Evolutionary conservation across 352 stramenopile genomes (phyloP).

Genomic region (Vaucheria bursata): DNA sequence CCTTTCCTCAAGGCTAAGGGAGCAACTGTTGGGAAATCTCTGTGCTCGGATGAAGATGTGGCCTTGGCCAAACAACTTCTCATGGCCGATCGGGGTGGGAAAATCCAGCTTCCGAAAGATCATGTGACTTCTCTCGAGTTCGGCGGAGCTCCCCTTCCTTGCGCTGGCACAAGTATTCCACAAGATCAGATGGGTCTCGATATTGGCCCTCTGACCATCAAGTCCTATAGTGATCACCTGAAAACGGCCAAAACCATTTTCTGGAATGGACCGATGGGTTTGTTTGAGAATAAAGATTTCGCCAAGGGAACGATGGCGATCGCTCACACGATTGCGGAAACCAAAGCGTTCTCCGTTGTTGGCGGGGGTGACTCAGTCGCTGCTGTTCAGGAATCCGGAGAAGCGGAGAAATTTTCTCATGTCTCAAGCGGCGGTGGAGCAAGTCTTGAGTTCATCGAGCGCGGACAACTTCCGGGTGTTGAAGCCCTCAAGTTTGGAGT

Average conservation of each 20-base stretch:
- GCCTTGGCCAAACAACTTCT: conserved; percentile 63
- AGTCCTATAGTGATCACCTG: no score
- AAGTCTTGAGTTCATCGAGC: neutral
- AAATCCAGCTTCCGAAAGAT: no score
- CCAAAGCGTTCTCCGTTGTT: conserved; percentile 69
- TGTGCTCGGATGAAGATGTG: conserved; percentile 67
- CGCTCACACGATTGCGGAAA: conserved; percentile 76
- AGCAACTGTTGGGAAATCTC: conserved; percentile 81
- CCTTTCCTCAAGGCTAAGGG: conserved; percentile 98
- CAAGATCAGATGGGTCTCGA: conserved; percentile 96
- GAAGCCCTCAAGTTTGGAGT: no score
- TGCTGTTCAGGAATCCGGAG: conserved; percentile 78
- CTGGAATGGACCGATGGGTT: conserved; percentile 99
- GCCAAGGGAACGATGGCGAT: conserved; percentile 80
- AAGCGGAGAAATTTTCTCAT: conserved; percentile 85
- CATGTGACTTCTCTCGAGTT: no score
- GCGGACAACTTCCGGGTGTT: no score
- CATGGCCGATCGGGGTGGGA: no score
- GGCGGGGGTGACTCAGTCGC: conserved; percentile 90
- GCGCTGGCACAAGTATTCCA: no score
- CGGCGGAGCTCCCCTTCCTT: no score
- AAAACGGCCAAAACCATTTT: conserved; percentile 95
- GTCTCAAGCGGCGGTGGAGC: conserved; percentile 85
- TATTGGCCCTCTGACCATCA: conserved; percentile 83
- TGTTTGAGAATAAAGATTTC: conserved; percentile 99